Conservation (phyloP, 495 filamentous ascomycete genomes). For the Acidiella bohemica region DNA sequence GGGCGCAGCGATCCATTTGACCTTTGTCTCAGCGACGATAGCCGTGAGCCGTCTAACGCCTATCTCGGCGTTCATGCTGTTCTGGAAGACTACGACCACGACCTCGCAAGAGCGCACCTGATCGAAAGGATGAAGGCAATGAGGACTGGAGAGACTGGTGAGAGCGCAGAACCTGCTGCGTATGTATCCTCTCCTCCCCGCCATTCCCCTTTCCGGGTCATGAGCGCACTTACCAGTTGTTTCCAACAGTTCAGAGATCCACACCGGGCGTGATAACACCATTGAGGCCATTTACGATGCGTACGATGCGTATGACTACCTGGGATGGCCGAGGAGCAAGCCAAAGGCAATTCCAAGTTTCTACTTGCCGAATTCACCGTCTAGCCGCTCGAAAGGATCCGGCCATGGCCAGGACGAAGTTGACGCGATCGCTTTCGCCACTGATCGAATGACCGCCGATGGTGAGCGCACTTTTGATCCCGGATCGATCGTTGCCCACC, state of each 20-base stretch:
- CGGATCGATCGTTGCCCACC: neutral
- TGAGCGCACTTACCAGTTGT: constrained; percentile 20
- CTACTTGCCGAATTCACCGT: neutral
- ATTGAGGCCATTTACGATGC: constrained; percentile 9
- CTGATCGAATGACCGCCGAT: neutral
- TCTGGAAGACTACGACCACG: neutral
- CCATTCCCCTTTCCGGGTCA: constrained; percentile 7
- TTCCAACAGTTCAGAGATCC: constrained; percentile 3
- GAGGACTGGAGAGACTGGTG: constrained; percentile 1
- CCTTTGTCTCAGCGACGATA: constrained; percentile 9
- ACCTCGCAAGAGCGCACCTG: neutral
- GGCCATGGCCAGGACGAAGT: neutral
- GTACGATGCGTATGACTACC: constrained; percentile 7
- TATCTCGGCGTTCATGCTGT: constrained; percentile 2
- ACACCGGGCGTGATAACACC: constrained; percentile 5
- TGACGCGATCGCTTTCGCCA: too few relatives aligned
- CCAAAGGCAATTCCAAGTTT: neutral
- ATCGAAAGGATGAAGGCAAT: neutral
- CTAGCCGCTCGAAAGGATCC: neutral
- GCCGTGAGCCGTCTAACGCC: neutral
- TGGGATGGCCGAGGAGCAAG: too few relatives aligned
- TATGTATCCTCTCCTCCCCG: constrained; percentile 11
- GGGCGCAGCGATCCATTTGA: constrained; percentile 15
- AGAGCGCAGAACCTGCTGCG: constrained; percentile 7
- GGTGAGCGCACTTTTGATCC: neutral